These are phyloP conservation scores for Vigna unguiculata DNA, from an alignment of 306 rosid species.

Conservation along the genomic window DNA sequence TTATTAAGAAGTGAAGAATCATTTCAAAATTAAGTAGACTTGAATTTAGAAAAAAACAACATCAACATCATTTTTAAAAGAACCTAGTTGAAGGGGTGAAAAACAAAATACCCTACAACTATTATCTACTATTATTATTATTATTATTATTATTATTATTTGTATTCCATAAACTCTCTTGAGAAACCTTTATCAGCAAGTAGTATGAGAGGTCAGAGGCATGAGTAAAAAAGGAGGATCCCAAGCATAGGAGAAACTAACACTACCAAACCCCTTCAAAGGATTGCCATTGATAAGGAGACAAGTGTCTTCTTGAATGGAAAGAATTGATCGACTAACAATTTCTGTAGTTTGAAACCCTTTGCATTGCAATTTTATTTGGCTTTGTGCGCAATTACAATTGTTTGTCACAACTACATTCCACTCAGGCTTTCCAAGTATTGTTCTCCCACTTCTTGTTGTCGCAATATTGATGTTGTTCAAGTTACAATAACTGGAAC, in stretches of 20 bases:
- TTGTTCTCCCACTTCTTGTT: slow-evolving; percentile 51
- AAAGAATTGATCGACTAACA: slow-evolving; percentile 44
- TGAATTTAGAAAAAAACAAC: no score
- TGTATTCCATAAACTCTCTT: no score
- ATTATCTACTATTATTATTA: no score
- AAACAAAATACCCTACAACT: no score
- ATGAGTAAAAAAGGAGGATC: slow-evolving; percentile 56
- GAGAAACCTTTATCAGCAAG: background rate
- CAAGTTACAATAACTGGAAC: slow-evolving; percentile 46
- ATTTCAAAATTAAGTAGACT: no score
- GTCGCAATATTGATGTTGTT: slow-evolving; percentile 57
- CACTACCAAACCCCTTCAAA: slow-evolving; percentile 31
- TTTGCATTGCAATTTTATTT: slow-evolving; percentile 42
- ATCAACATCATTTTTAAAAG: no score
- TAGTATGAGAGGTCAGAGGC: slow-evolving; percentile 38
- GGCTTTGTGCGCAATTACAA: slow-evolving; percentile 51
- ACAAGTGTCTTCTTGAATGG: slow-evolving; percentile 43
- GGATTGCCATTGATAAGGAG: slow-evolving; percentile 49
- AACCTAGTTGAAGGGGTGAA: no score
- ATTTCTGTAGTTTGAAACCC: slow-evolving; percentile 51
- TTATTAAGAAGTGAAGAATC: no score
- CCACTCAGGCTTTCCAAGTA: slow-evolving; percentile 60
- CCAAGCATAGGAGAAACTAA: slow-evolving; percentile 63
- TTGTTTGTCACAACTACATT: slow-evolving; percentile 59
- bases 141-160: no score